Evolutionary conservation across 2,329 filamentous ascomycete genomes (phyloP).

Genomic region (Emmonsia crescens): DNA sequence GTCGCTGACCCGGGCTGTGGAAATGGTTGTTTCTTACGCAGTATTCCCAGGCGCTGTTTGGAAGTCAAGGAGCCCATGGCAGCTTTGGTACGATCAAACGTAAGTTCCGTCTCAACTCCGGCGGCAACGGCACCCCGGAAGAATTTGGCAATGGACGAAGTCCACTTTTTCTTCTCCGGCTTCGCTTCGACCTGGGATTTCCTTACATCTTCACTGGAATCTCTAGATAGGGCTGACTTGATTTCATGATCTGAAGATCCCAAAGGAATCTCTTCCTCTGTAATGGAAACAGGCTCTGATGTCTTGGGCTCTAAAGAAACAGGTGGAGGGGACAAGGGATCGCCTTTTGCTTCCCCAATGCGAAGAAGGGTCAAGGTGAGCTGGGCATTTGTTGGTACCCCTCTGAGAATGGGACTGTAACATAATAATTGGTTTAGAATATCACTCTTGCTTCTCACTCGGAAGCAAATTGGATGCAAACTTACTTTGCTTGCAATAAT

Average conservation of each 20-base stretch:
- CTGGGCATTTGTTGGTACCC: not conserved
- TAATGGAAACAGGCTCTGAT: not conserved
- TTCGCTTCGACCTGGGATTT: not conserved
- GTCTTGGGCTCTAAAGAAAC: not conserved
- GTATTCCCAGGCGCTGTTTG: not conserved
- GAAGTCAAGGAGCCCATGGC: not conserved
- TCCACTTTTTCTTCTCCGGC: not conserved
- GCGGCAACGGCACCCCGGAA: not conserved
- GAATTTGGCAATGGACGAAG: not conserved
- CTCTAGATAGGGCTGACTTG: not conserved
- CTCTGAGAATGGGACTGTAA: not conserved
- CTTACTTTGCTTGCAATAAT: not conserved
- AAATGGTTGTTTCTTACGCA: not conserved
- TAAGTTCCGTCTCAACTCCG: not conserved
- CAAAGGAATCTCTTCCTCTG: not conserved
- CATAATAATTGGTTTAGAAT: not conserved
- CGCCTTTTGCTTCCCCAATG: not conserved
- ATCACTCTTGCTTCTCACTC: not conserved
- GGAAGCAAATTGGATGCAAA: not conserved
- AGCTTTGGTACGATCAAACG: not conserved
- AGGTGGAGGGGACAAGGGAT: not conserved
- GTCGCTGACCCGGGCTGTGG: not conserved
- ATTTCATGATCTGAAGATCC: not conserved
- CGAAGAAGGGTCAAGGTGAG: not conserved
- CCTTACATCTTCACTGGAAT: not conserved